Percentiles rank a stretch among this genome's conserved stretches.
These are phyloP conservation scores for Cyclotella cryptica DNA, from an alignment of 108 stramenopile genomes.

Conservation along the genomic window DNA sequence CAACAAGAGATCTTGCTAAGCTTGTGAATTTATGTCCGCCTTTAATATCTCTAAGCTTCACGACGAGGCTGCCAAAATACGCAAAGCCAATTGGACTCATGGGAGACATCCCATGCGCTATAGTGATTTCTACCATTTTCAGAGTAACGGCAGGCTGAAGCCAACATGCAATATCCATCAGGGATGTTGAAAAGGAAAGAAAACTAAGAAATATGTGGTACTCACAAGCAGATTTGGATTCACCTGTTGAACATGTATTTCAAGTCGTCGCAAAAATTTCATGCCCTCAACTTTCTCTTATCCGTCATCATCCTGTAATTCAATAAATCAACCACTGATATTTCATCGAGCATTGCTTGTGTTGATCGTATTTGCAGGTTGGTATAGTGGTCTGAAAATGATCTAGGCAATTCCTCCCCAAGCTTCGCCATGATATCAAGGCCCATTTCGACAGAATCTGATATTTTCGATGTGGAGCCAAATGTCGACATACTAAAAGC, in stretches of 20 bases:
- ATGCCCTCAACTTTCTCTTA: slow-evolving; percentile 10
- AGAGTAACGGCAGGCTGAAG: neutral
- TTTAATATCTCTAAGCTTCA: neutral
- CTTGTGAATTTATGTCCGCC: slow-evolving; percentile 13
- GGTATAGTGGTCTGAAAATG: neutral
- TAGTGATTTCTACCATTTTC: slow-evolving; percentile 1
- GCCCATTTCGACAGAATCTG: slow-evolving; percentile 8
- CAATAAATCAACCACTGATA: slow-evolving; percentile 15
- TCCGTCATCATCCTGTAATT: slow-evolving; percentile 15
- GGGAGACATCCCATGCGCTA: slow-evolving; percentile 13
- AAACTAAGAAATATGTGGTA: no score
- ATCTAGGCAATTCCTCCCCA: slow-evolving; percentile 2
- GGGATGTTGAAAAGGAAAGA: no score
- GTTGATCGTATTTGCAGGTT: neutral
- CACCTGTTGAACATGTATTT: neutral
- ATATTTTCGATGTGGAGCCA: neutral
- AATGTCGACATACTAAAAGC: neutral
- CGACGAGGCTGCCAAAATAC: slow-evolving; percentile 13
- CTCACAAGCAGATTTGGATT: neutral
- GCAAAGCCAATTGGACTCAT: slow-evolving; percentile 14
- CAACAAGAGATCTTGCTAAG: slow-evolving; percentile 14
- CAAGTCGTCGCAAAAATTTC: slow-evolving; percentile 6
- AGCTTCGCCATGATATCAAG: slow-evolving; percentile 9
- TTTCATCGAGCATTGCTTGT: neutral
- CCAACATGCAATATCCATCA: no score